Evolutionary conservation across 2,329 filamentous ascomycete genomes (phyloP).

Genomic region (Pestalotiopsis sp.): DNA sequence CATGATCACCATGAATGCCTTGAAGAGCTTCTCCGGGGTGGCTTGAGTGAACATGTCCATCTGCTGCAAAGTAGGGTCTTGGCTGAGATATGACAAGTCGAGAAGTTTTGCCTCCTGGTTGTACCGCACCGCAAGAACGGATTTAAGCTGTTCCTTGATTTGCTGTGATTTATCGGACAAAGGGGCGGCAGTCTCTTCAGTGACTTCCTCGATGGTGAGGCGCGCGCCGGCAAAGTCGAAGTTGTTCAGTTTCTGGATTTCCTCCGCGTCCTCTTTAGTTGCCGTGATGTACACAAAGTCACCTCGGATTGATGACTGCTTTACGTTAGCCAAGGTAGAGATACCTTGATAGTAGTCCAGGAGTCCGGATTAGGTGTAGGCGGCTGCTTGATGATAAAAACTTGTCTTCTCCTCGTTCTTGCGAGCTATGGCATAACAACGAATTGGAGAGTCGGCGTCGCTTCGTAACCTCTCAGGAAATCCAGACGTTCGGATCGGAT

Average conservation of each 20-base stretch:
- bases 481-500: constrained; percentile 43
- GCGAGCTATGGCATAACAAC: constrained; percentile 40
- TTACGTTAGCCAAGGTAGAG: constrained; percentile 66
- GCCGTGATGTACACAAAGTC: constrained; percentile 71
- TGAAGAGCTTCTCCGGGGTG: constrained; percentile 85
- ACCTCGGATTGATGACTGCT: constrained; percentile 70
- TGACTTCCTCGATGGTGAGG: constrained; percentile 56
- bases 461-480: constrained; percentile 43
- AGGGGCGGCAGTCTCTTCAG: constrained; percentile 40
- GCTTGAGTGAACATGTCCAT: constrained; percentile 78
- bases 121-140: constrained; percentile 77
- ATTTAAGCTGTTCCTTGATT: constrained; percentile 69
- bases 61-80: constrained; percentile 70
- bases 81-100: constrained; percentile 76
- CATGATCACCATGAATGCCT: constrained; percentile 86
- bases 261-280: constrained; percentile 64
- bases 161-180: constrained; percentile 59
- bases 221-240: constrained; percentile 69
- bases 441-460: constrained; percentile 41
- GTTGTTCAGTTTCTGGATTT: constrained; percentile 68
- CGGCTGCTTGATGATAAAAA: constrained; percentile 31
- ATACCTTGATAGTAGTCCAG: constrained; percentile 41
- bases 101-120: constrained; percentile 72
- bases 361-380: constrained; percentile 39
- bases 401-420: constrained; percentile 42